Evolutionary conservation across 2,329 filamentous ascomycete species (phyloP).

Genomic region (Peltaster fructicola): DNA sequence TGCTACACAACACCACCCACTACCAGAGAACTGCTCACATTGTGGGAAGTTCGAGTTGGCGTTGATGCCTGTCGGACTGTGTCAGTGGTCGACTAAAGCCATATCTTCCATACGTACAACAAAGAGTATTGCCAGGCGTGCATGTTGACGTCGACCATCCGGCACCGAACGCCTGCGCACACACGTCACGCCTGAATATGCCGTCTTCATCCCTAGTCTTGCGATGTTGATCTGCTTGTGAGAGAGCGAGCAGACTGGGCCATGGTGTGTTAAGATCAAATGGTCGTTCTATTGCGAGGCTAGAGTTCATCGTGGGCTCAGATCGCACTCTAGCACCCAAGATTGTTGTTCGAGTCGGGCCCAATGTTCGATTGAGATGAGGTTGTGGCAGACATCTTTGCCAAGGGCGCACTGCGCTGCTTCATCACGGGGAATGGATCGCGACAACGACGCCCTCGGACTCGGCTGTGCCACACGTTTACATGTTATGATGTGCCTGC

Average conservation of each 20-base stretch:
- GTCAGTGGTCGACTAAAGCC: neutral
- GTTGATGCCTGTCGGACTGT: neutral
- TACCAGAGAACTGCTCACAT: conserved; percentile 3
- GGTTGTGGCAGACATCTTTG: no score
- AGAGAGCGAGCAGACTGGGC: neutral
- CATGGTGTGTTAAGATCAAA: no score
- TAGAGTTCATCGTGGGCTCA: no score
- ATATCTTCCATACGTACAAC: conserved; percentile 4
- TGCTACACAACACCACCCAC: conserved; percentile 6
- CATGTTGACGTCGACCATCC: conserved; percentile 3
- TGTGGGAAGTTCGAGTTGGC: neutral
- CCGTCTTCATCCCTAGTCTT: conserved; percentile 1
- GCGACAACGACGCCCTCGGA: no score
- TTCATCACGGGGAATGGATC: no score
- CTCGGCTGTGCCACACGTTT: no score
- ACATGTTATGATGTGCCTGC: no score
- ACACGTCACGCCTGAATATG: conserved; percentile 3
- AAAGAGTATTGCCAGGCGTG: conserved; percentile 5
- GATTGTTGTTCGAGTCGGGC: no score
- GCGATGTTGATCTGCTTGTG: neutral
- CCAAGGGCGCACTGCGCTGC: no score
- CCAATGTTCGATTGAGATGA: no score
- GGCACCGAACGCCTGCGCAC: conserved; percentile 4
- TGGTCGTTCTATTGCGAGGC: no score
- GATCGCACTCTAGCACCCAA: no score